Base-by-base conservation (phyloP, 2,329 filamentous ascomycete genomes). In the Talaromyces sp. region DNA sequence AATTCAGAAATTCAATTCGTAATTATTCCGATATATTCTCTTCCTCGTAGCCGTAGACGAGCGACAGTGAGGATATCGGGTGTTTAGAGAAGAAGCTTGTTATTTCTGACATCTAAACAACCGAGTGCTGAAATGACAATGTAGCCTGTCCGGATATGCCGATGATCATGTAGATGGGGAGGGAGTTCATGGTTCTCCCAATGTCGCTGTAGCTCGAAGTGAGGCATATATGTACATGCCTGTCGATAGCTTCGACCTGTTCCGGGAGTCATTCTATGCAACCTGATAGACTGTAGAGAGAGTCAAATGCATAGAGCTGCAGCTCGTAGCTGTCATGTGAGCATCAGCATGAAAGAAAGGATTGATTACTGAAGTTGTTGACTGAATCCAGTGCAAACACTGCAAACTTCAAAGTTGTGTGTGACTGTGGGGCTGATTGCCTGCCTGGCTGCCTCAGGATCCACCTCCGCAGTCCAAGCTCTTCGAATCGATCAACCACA, bases 391-490 rank as follows among this genome's bases (percentile, higher is more conserved):
- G 43, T 22, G 34, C 43, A 51, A n/a, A n/a, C n/a, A n/a, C n/a
- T n/a, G n/a, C n/a, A n/a, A n/a, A n/a, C n/a, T n/a, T n/a, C n/a
- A n/a, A 51, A 51, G 22, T 27, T 25, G 22, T 1, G 10, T 56
- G 29, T 54, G 13, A 29, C n/a, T 29, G 53, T 56, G 53, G 53
- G 53, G 53, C 53, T 56, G 53, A 38, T 56, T 56, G 53, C 53
- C 53, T 56, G 53, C 31, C 53, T 38, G 31, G 19, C 53, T 36
- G 51, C 51, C 51, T 54, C 27, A 34, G 51, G 53, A 56, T 56
- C 53, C 53, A 56, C 53, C 53, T 56, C 53, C 31, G 19, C 53
- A 56, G 53, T 56, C 53, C 31, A 25, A 56, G 53, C 53, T 56
- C 53, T 56, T 38, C 31, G n/a, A 56, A 56, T 56, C 53, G 31